Percentiles rank a stretch among this genome's conserved stretches.
Evolutionary conservation across 202 grass and related monocot genomes (phyloP).

Genomic region (Hordeum pubiflorum): DNA sequence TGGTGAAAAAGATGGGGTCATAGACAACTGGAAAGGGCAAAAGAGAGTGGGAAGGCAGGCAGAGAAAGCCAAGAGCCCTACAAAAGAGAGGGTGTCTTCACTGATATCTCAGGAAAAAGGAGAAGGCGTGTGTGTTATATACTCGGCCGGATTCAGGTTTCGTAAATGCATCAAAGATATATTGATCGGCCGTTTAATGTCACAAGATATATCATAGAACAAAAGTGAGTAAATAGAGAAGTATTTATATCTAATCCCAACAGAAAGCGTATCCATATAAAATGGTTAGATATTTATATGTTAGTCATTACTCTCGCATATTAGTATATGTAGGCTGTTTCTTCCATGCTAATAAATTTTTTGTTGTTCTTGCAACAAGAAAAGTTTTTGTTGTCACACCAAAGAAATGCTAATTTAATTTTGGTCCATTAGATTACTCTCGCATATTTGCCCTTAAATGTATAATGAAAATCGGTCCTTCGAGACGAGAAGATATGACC

Average conservation of each 20-base stretch:
- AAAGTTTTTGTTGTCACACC: no score
- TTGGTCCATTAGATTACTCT: no score
- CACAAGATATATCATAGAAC: neutral
- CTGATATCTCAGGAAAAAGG: neutral
- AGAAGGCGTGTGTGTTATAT: neutral
- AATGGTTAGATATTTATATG: neutral
- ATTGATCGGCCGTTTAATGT: neutral
- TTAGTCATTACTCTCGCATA: no score
- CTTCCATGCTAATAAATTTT: no score
- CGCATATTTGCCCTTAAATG: no score
- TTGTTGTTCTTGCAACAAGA: no score
- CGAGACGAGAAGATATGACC: neutral
- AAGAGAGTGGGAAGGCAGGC: constrained; percentile 27
- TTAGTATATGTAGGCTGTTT: no score
- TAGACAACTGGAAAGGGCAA: constrained; percentile 53
- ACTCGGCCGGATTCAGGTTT: neutral
- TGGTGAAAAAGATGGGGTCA: constrained; percentile 51
- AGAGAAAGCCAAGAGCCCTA: constrained; percentile 37
- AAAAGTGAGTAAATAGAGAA: neutral
- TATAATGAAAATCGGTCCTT: neutral
- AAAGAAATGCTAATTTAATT: no score
- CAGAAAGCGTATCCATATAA: neutral
- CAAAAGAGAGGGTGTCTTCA: constrained; percentile 17
- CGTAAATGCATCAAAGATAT: neutral
- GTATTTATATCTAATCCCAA: neutral